Conservation (phyloP, 768 basidiomycete species). For the Serendipita sp. region DNA sequence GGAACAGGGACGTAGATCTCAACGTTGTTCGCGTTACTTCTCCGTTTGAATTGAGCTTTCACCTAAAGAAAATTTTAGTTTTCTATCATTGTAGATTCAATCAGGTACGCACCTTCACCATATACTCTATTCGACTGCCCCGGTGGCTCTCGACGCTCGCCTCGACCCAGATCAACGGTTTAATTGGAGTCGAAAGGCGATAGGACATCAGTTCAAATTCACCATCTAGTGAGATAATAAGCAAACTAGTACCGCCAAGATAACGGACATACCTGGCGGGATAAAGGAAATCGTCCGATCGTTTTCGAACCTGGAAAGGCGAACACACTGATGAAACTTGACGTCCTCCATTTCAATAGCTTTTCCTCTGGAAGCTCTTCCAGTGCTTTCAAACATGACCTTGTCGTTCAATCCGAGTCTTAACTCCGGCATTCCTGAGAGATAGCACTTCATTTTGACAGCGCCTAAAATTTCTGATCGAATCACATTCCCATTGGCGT, state of each 20-base stretch:
- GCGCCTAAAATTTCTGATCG: constrained; percentile 97
- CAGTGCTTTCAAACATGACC: constrained; percentile 98
- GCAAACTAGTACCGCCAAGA: neutral
- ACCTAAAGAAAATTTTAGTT: constrained; percentile 17
- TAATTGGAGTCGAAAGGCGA: constrained; percentile 89
- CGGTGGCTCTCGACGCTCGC: constrained; percentile 88
- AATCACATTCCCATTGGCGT: constrained; percentile 91
- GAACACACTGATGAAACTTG: constrained; percentile 99
- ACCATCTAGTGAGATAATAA: constrained; percentile 42
- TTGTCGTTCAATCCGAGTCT: constrained; percentile 94
- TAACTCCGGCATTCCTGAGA: constrained; percentile 98
- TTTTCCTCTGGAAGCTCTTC: constrained; percentile 89
- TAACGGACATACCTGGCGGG: constrained; percentile 36
- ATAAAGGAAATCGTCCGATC: constrained; percentile 99
- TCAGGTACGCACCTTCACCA: constrained; percentile 58
- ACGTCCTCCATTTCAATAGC: constrained; percentile 99
- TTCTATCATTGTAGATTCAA: neutral
- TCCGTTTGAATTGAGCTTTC: constrained; percentile 93
- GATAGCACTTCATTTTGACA: constrained; percentile 98
- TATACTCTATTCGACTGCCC: constrained; percentile 88
- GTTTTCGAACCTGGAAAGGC: constrained; percentile 91
- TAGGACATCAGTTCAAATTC: constrained; percentile 99
- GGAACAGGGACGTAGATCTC: constrained; percentile 99
- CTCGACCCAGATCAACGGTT: constrained; percentile 95
- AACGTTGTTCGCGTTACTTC: constrained; percentile 95